These are phyloP conservation scores for Hanseniaspora jakobsenii DNA, from an alignment of 805 yeast genomes.

Conservation along the genomic window DNA sequence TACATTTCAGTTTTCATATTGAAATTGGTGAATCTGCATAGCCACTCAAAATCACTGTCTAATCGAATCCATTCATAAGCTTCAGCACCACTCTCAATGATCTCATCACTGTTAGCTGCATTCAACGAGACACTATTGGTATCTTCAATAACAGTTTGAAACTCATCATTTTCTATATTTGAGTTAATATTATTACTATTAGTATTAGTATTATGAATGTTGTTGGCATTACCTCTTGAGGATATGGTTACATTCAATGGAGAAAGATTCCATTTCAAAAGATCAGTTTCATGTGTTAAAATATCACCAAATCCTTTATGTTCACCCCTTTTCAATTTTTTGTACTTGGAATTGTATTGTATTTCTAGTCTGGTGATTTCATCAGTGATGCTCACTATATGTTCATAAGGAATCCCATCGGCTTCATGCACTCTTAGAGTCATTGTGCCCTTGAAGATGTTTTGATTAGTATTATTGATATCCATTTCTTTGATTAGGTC, in stretches of 20 bases:
- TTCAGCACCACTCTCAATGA: conserved; percentile 34
- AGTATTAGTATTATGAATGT: conserved; percentile 12
- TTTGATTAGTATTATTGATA: background rate
- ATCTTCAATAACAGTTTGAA: no score
- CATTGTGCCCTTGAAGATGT: conserved; percentile 75
- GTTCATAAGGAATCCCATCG: conserved; percentile 97
- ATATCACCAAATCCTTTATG: conserved; percentile 26
- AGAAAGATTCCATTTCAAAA: conserved; percentile 18
- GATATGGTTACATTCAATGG: conserved; percentile 3
- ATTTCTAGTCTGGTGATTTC: conserved; percentile 77
- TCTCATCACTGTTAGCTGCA: conserved; percentile 22
- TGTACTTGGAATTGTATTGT: conserved; percentile 88
- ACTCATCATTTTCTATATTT: no score
- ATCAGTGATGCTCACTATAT: conserved; percentile 83
- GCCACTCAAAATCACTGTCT: conserved; percentile 98
- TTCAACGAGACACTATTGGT: no score
- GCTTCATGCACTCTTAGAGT: conserved; percentile 95
- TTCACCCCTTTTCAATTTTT: conserved; percentile 49
- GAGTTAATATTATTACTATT: conserved; percentile 17
- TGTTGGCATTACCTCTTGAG: no score
- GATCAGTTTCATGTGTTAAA: conserved; percentile 24
- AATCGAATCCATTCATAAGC: conserved; percentile 96
- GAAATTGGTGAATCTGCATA: conserved; percentile 54
- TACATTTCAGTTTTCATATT: conserved; percentile 93
- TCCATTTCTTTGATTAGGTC: no score